Evolutionary conservation across 2,329 filamentous ascomycete genomes (phyloP).

Genomic region (Neonectria ditissima): DNA sequence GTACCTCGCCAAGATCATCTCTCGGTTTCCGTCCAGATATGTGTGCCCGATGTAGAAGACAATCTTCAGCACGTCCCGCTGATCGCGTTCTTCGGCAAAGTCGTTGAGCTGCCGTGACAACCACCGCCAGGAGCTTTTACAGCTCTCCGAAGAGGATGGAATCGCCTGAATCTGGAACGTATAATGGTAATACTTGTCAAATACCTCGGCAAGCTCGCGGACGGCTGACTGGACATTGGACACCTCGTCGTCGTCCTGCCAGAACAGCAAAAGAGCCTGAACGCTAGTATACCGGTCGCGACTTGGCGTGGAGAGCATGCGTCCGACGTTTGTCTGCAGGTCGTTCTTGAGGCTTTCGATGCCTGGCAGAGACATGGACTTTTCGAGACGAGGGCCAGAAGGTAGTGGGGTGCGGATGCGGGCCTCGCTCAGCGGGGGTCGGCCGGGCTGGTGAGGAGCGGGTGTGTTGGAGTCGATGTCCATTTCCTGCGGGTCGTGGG

Average conservation of each 20-base stretch:
- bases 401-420: slow-evolving; percentile 68
- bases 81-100: slow-evolving; percentile 65
- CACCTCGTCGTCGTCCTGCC: slow-evolving; percentile 65
- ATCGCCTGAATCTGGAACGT: slow-evolving; percentile 61
- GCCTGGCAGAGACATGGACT: slow-evolving; percentile 61
- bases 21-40: slow-evolving; percentile 65
- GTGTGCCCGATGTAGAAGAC: slow-evolving; percentile 69
- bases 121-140: slow-evolving; percentile 65
- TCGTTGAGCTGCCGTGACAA: slow-evolving; percentile 63
- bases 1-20: slow-evolving; percentile 69
- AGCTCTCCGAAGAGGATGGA: slow-evolving; percentile 60
- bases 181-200: slow-evolving; percentile 66
- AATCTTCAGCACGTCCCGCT: slow-evolving; percentile 68
- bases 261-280: slow-evolving; percentile 65
- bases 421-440: slow-evolving; percentile 58
- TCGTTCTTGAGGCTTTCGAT: slow-evolving; percentile 65
- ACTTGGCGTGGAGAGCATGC: slow-evolving; percentile 61
- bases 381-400: slow-evolving; percentile 66
- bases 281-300: slow-evolving; percentile 66
- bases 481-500: slow-evolving; percentile 65
- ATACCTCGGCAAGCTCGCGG: slow-evolving; percentile 62
- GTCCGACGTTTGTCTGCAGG: slow-evolving; percentile 63
- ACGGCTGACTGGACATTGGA: slow-evolving; percentile 55
- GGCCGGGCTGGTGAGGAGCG: slow-evolving; percentile 51
- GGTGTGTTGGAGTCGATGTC: slow-evolving; percentile 60